Base-by-base conservation (phyloP, 768 basidiomycete species). In the Boletellus emodensis region DNA sequence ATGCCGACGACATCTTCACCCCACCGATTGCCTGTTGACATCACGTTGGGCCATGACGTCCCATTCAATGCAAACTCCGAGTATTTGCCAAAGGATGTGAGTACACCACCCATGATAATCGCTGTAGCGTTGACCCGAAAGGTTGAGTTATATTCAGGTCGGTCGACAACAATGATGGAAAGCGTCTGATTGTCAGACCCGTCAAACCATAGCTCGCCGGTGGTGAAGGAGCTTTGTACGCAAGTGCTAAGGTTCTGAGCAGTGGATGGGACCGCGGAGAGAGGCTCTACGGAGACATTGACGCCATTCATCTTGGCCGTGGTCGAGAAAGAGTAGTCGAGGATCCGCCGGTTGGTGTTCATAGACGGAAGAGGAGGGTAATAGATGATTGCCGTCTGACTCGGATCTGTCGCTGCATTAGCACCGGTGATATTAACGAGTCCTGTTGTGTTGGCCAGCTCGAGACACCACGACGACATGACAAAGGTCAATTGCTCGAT, bases 361-460 rank as follows among this genome's bases (percentile, higher is more conserved):
- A 12, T 4, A 3, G 17, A 6, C 13, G 41, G 44, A 17, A 49
- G 41, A 20, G 61, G 53, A 32, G 55, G 61, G 30, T 58, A 61
- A 33, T 44, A 59, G 24, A 55, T 17, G 14, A 4, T 13, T 14
- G 51, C 55, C 40, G 18, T 37, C 1, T 22, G 33, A n/a, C 43
- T 11, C 9, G 44, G 13, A 14, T 33, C 45, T 7, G 34, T 34
- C 7, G 14, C 12, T 3, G 32, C n/a, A 12, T 14, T 32, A 73
- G 75, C 6, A 17, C n/a, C 7, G 2, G 47, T 39, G 14, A 59
- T 20, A 2, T 61, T 52, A 46, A 59, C 13, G 40, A 58, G 51
- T 17, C 53, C 53, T n/a, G 18, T 40, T 3, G 38, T 30, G 14
- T 13, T 36, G 1, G 30, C 18, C 5, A 33, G 10, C 9, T 34